Conservation (phyloP, 2,329 filamentous ascomycete genomes). For the Aspergillus awamori region DNA sequence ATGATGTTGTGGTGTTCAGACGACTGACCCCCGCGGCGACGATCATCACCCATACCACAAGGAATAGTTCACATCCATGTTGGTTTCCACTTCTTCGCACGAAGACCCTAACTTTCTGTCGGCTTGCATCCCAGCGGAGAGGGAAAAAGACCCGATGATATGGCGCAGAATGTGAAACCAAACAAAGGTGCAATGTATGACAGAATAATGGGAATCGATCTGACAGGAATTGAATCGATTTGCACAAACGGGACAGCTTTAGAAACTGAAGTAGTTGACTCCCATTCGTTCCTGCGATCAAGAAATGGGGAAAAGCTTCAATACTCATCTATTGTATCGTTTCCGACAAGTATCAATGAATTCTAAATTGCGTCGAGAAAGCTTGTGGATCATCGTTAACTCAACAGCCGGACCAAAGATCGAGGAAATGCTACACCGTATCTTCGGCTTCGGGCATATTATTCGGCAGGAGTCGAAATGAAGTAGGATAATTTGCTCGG, state of each 20-base stretch:
- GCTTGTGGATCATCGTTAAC: too few relatives aligned
- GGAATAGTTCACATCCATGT: not conserved
- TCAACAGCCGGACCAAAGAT: conserved; percentile 13
- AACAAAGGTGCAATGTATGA: conserved; percentile 26
- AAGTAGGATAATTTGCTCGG: conserved; percentile 28
- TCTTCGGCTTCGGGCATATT: conserved; percentile 15
- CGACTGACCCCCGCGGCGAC: not conserved
- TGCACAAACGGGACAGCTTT: conserved; percentile 27
- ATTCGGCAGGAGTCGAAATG: conserved; percentile 16
- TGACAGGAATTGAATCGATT: conserved; percentile 20
- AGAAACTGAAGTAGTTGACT: not conserved
- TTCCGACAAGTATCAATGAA: too few relatives aligned
- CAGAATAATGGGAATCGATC: conserved; percentile 15
- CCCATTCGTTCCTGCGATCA: conserved; percentile 33
- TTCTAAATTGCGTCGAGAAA: too few relatives aligned
- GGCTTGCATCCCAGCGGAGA: conserved; percentile 14
- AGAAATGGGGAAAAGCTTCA: conserved; percentile 18
- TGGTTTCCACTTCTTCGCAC: conserved; percentile 15
- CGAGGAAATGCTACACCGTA: conserved; percentile 26
- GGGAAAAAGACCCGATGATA: conserved; percentile 24
- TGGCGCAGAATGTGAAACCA: conserved; percentile 28
- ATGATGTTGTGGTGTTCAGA: too few relatives aligned
- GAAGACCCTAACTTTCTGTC: conserved; percentile 21
- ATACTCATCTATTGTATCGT: too few relatives aligned
- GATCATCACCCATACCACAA: not conserved